Percentiles rank a stretch among this genome's conserved stretches.
Evolutionary conservation across 106 monocot genomes (phyloP).

Genomic region (Hemerocallis citrina): DNA sequence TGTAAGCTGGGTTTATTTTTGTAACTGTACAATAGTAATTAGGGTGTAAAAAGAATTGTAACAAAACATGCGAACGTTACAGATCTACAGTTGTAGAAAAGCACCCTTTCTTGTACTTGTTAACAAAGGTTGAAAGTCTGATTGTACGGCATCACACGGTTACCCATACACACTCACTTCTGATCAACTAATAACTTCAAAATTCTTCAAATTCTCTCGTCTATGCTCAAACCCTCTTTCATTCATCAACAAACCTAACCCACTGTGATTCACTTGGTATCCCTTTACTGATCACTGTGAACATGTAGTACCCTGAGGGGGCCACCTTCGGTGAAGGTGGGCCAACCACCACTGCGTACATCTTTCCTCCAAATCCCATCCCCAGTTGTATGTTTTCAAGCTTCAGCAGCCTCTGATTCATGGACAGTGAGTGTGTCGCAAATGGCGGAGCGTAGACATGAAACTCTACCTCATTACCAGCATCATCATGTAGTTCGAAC

Average conservation of each 20-base stretch:
- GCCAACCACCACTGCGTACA: conserved; percentile 10
- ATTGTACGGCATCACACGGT: no score
- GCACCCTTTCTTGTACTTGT: no score
- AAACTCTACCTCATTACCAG: conserved; percentile 2
- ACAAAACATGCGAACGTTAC: no score
- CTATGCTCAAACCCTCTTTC: background rate
- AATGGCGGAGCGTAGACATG: conserved; percentile 45
- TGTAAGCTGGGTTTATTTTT: no score
- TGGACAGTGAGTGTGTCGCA: conserved; percentile 47
- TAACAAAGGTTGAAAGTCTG: no score
- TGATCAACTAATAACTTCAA: no score
- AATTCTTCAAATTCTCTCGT: no score
- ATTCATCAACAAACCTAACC: conserved; percentile 25
- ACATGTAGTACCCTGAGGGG: conserved; percentile 51
- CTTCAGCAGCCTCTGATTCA: conserved; percentile 58
- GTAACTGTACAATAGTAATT: no score
- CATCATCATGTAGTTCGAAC: conserved; percentile 7
- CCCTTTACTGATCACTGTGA: conserved; percentile 35
- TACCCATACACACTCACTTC: no score
- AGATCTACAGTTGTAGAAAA: no score
- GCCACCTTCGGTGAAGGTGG: conserved; percentile 33
- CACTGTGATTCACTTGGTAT: conserved; percentile 38
- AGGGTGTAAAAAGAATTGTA: no score
- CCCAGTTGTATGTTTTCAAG: conserved; percentile 5
- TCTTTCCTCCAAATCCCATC: background rate